phyloP scores from a whole-genome alignment of 345 rosid genomes.

The Citrus inodora region DNA sequence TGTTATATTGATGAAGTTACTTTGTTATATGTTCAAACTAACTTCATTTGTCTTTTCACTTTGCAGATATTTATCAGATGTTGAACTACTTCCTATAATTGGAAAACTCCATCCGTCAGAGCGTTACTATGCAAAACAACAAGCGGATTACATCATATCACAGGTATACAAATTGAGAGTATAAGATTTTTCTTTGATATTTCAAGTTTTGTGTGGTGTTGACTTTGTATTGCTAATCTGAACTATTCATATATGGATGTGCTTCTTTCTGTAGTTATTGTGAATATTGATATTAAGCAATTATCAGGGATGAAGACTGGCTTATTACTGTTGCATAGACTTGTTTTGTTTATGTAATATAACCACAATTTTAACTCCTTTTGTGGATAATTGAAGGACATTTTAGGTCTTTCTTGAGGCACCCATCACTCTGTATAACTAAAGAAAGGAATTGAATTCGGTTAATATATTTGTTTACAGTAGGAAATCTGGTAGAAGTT shows the following conservation, averaged over 20 bases:
- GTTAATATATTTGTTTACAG: background rate
- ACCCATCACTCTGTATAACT: background rate
- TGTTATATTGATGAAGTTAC: background rate
- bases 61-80: conserved; percentile 63
- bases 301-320: background rate
- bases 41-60: conserved; percentile 11
- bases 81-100: conserved; percentile 71
- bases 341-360: background rate
- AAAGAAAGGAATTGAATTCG: background rate
- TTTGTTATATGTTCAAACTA: conserved; percentile 11
- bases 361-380: background rate
- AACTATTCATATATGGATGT: background rate
- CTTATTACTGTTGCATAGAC: background rate
- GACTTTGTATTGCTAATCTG: background rate
- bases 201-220: background rate
- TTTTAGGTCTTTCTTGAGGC: background rate
- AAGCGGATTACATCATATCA: conserved; percentile 82
- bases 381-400: background rate
- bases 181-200: background rate
- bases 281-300: background rate
- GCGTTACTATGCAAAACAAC: conserved; percentile 89
- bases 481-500: background rate
- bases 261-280: background rate
- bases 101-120: conserved; percentile 94
- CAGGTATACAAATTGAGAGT: conserved; percentile 49